These are phyloP conservation scores for Pseudoneurospora amorphoporcata DNA, from an alignment of 495 filamentous ascomycete species.

Conservation along the genomic window DNA sequence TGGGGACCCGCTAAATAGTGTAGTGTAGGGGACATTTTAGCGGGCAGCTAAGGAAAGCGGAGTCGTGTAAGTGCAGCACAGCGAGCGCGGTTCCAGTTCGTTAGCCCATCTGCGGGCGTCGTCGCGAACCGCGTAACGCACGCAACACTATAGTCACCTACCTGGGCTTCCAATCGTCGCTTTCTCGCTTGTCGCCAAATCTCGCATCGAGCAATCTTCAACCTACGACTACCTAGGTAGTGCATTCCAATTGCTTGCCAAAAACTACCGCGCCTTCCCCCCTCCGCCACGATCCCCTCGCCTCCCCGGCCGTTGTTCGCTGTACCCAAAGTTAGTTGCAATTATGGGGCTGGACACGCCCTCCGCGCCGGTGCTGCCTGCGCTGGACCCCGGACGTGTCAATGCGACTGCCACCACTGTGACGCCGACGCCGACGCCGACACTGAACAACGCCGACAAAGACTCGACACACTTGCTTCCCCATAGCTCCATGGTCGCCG, in stretches of 20 bases:
- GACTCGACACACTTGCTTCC: slow-evolving; percentile 11
- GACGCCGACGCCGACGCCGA: not conserved
- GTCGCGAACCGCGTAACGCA: slow-evolving; percentile 27
- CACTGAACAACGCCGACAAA: slow-evolving; percentile 11
- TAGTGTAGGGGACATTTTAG: not conserved
- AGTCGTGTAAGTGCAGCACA: slow-evolving; percentile 11
- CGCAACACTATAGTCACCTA: not conserved
- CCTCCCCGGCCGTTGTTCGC: not conserved
- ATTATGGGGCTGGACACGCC: slow-evolving; percentile 18
- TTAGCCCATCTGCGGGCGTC: slow-evolving; percentile 16
- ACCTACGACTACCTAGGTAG: slow-evolving; percentile 1
- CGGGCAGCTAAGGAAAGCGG: not conserved
- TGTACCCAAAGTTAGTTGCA: not conserved
- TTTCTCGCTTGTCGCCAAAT: slow-evolving; percentile 13
- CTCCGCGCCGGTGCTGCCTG: slow-evolving; percentile 9
- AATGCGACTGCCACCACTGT: not conserved
- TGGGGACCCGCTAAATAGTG: not conserved
- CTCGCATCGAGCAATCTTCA: slow-evolving; percentile 12
- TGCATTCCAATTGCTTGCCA: slow-evolving; percentile 3
- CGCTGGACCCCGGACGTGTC: slow-evolving; percentile 19
- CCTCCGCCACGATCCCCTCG: not conserved
- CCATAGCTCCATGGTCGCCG: not conserved
- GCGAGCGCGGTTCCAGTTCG: slow-evolving; percentile 3
- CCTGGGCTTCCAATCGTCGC: slow-evolving; percentile 5
- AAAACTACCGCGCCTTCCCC: not conserved